Conservation (phyloP, 768 basidiomycete species). For the Podaxis pistillaris region DNA sequence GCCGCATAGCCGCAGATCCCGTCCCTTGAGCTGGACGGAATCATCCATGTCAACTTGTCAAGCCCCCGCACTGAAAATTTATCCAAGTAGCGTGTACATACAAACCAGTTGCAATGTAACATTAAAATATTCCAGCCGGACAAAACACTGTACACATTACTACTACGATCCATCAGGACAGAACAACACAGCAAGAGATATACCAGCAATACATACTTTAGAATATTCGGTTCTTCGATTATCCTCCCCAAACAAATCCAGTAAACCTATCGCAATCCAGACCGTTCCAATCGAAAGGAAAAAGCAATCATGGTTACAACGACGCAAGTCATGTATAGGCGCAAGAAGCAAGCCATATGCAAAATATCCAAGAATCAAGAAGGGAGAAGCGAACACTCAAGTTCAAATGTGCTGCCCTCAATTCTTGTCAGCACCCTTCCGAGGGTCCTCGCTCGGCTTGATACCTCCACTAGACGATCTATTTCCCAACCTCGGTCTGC, state of each 20-base stretch:
- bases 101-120: background rate
- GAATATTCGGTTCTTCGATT: background rate
- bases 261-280: background rate
- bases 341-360: background rate
- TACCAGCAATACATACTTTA: conserved; percentile 18
- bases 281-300: background rate
- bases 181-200: background rate
- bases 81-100: background rate
- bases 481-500: conserved; percentile 11
- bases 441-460: background rate
- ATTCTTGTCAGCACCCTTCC: conserved; percentile 3
- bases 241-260: conserved; percentile 1
- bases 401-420: background rate
- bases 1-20: background rate
- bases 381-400: background rate
- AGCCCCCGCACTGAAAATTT: background rate
- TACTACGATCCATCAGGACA: background rate
- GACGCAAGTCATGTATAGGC: background rate
- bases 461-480: background rate
- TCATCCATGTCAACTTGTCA: background rate
- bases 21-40: background rate
- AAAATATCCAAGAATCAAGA: background rate
- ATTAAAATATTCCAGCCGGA: background rate
- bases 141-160: background rate
- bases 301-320: background rate